Percentiles rank a stretch among this genome's conserved stretches.
Conservation (phyloP, 306 rosid species). For the Sindora glabra region DNA sequence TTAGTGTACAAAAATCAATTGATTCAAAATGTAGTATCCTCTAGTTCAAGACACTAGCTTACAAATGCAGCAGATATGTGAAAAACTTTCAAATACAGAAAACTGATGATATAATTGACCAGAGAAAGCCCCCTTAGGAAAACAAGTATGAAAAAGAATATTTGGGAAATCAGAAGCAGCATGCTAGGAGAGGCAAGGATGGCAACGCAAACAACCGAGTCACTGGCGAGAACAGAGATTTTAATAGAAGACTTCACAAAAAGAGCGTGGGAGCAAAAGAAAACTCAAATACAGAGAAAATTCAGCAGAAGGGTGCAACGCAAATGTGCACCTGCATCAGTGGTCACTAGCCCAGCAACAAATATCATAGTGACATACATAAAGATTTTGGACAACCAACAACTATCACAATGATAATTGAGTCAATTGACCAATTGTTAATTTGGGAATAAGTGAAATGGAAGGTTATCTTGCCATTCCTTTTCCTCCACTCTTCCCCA, state of each 20-base stretch:
- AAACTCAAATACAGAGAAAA: not conserved
- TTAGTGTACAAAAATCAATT: not conserved
- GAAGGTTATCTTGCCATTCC: no score
- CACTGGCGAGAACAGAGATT: not conserved
- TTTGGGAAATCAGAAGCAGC: not conserved
- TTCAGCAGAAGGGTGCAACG: conserved; percentile 10
- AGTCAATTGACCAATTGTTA: no score
- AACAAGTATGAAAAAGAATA: not conserved
- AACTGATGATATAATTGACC: not conserved
- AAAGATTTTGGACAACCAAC: not conserved
- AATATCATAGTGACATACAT: not conserved
- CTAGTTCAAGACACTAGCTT: not conserved
- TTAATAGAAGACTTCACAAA: not conserved
- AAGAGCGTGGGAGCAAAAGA: not conserved
- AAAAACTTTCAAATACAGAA: not conserved
- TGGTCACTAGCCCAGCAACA: not conserved
- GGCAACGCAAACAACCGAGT: no score
- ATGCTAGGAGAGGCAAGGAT: not conserved
- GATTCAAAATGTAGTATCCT: not conserved
- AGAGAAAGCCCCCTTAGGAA: not conserved
- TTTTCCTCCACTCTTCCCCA: no score
- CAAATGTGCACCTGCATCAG: not conserved
- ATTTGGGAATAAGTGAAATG: no score
- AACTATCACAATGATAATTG: no score
- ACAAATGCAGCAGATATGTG: not conserved